Conservation (phyloP, 2,329 filamentous ascomycete genomes). For the Claviceps digitariae region DNA sequence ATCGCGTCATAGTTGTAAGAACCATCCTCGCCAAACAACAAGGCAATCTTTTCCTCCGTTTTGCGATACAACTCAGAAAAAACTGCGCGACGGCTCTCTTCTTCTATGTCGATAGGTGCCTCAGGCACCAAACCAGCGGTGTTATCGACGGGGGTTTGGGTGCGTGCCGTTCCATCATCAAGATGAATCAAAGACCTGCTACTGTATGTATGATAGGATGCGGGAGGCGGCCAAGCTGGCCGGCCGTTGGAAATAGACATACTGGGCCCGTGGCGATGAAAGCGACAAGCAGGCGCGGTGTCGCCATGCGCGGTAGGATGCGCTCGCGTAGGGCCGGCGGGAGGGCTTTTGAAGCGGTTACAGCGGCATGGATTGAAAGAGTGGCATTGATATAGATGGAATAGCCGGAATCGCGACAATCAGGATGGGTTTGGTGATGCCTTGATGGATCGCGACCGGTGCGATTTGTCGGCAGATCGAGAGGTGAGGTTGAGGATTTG, state of each 20-base stretch:
- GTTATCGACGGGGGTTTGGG: constrained; percentile 37
- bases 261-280: constrained; percentile 36
- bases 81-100: constrained; percentile 57
- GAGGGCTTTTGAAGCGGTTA: constrained; percentile 32
- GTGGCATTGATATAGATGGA: constrained; percentile 40
- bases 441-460: constrained; percentile 37
- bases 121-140: constrained; percentile 42
- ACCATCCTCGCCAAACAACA: constrained; percentile 54
- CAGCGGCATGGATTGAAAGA: constrained; percentile 35
- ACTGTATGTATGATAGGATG: constrained; percentile 32
- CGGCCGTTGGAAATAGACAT: constrained; percentile 58
- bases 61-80: constrained; percentile 68
- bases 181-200: constrained; percentile 40
- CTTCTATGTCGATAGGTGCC: constrained; percentile 45
- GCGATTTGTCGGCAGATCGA: constrained; percentile 37
- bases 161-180: constrained; percentile 45
- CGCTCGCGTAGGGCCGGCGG: constrained; percentile 37
- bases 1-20: constrained; percentile 38
- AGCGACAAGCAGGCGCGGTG: constrained; percentile 32
- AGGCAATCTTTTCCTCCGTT: constrained; percentile 62
- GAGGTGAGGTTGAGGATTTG: constrained; percentile 43
- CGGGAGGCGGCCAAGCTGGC: constrained; percentile 49
- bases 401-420: constrained; percentile 23
- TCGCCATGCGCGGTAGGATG: constrained; percentile 42
- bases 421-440: constrained; percentile 28